These are phyloP conservation scores for Colletotrichum somersetense DNA, from an alignment of 2,329 filamentous ascomycete species.

Conservation along the genomic window DNA sequence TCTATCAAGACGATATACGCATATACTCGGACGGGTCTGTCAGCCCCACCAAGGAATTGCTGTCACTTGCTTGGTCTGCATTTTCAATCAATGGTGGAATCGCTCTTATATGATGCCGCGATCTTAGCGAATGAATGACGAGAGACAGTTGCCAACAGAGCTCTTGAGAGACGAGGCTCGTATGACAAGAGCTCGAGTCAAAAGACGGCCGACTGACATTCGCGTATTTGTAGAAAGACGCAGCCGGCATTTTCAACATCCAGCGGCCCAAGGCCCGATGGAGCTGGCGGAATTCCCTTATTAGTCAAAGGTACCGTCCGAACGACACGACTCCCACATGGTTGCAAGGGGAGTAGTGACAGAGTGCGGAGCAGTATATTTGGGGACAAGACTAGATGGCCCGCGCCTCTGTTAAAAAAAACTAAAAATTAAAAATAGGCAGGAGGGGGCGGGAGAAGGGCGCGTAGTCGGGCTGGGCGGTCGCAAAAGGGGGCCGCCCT, in stretches of 20 bases:
- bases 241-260: not conserved
- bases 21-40: not conserved
- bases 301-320: not conserved
- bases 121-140: not conserved
- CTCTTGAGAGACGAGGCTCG: not conserved
- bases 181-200: not conserved
- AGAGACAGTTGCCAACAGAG: not conserved
- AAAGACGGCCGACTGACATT: not conserved
- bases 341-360: not conserved
- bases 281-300: conserved; percentile 9
- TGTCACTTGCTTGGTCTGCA: not conserved
- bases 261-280: not conserved
- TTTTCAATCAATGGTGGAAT: not conserved
- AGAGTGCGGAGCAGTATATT: conserved; percentile 10
- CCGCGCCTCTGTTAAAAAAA: not conserved
- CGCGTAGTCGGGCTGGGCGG: not conserved
- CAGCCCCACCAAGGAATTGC: not conserved
- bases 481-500: not conserved
- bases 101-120: not conserved
- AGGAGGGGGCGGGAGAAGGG: conserved; percentile 2
- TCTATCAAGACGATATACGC: not conserved
- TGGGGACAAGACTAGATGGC: not conserved
- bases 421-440: too few species aligned
- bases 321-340: not conserved
- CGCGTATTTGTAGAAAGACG: not conserved